These are phyloP conservation scores for Apiospora koreana DNA, from an alignment of 2,329 filamentous ascomycete species.

Conservation along the genomic window DNA sequence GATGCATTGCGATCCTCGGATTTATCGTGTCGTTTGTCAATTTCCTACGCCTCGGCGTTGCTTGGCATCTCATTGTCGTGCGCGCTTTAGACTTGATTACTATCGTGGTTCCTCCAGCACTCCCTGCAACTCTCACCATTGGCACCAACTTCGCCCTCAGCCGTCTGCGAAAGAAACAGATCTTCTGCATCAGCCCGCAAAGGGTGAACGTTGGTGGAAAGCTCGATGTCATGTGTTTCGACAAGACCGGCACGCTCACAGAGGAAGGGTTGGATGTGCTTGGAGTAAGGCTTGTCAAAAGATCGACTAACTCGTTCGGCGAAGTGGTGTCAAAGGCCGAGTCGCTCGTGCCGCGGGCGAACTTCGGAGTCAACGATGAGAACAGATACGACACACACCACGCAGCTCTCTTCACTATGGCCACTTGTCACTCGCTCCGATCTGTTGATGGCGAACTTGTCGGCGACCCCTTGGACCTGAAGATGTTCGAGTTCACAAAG, in stretches of 20 bases:
- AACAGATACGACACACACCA: conserved; percentile 38
- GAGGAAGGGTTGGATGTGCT: conserved; percentile 95
- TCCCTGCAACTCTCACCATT: conserved; percentile 93
- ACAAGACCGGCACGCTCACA: conserved; percentile 97
- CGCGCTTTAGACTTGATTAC: conserved; percentile 94
- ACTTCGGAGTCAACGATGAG: conserved; percentile 28
- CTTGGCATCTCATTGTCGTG: conserved; percentile 89
- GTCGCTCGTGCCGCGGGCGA: conserved; percentile 52
- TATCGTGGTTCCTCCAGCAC: conserved; percentile 92
- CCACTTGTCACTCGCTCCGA: conserved; percentile 90
- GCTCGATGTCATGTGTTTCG: conserved; percentile 93
- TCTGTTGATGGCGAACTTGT: conserved; percentile 86
- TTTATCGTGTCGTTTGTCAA: conserved; percentile 93
- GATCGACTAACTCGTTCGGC: conserved; percentile 64
- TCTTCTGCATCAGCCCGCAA: conserved; percentile 97
- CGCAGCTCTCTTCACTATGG: conserved; percentile 89
- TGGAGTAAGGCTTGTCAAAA: conserved; percentile 77
- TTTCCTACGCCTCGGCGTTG: conserved; percentile 80
- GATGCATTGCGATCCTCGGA: conserved; percentile 76
- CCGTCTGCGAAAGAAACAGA: conserved; percentile 82
- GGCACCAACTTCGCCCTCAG: conserved; percentile 93
- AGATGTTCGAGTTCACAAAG: conserved; percentile 97
- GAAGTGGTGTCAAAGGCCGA: conserved; percentile 71
- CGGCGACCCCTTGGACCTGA: conserved; percentile 91
- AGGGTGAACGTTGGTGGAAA: conserved; percentile 96